Base-by-base conservation (phyloP, 2,329 filamentous ascomycete genomes). In the Aspergillus sp. region DNA sequence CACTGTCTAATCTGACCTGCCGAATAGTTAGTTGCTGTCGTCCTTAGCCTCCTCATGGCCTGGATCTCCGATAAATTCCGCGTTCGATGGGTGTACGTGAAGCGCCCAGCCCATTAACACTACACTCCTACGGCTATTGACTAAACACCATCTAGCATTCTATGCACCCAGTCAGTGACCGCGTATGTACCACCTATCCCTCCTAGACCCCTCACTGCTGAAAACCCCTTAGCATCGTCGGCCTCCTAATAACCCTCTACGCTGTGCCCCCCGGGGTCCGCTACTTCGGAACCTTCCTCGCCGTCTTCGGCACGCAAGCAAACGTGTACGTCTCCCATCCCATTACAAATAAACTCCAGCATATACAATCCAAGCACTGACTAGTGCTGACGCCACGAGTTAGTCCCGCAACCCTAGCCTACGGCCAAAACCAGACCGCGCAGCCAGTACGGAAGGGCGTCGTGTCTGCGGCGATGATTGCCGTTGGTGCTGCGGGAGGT, bases 51-150 rank as follows among this genome's bases (percentile, higher is more conserved):
- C 15, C 6, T 25, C 13, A 51, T 51, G 49, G 49, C 49, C 5
- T 51, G 49, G 49, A 15, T 51, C 4, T 34, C 49, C 13, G 49
- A 51, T 31, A 51, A 34, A 51, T 51, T 51, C 49, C 49, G 49
- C 19, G 19, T 51, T 30, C 23, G 49, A n/a, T 51, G 49, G 49
- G 15, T 31, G 49, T 51, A 51, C 4, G 49, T n/a, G 15, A 41
- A 41, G 34, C 15, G 8, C 34, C 34, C 15, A 15, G 11, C 9
- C 15, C 11, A 41, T 13, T 4, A 41, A 11, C 11, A 15, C 17
- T 15, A 41, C 15, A 11, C 11, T 15, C 34, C 15, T 41, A 19
- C 3, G 5, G 13, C 11, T 41, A 41, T 15, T 41, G 13, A 41
- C 9, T 41, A 15, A 41, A 41, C 34, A 5, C 34, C 15, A 13